phyloP scores from a whole-genome alignment of 345 rosid genomes.

The Rhodamnia rubescens region DNA sequence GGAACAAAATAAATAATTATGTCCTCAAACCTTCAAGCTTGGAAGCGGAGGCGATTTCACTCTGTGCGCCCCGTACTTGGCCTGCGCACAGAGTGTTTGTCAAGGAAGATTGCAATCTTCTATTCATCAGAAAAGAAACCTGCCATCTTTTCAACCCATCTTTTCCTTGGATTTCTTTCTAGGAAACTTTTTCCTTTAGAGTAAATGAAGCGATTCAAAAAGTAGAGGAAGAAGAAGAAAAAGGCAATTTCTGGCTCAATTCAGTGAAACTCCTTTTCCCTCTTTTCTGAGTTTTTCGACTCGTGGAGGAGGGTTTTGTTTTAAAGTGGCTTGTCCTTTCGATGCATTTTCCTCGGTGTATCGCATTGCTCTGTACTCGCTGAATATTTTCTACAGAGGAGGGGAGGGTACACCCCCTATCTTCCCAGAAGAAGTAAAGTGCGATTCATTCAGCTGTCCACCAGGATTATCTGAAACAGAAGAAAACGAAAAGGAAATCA shows the following conservation, averaged over 20 bases:
- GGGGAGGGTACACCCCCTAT: not conserved
- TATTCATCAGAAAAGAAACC: not conserved
- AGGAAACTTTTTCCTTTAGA: not conserved
- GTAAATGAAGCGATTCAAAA: not conserved
- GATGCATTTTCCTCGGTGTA: not conserved
- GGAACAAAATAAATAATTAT: not conserved
- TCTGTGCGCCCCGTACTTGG: not conserved
- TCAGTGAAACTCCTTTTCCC: not conserved
- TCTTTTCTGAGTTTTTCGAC: not conserved
- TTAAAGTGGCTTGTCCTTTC: not conserved
- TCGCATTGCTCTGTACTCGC: not conserved
- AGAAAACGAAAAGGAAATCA: not conserved
- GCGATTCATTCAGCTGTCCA: not conserved
- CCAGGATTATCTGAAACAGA: not conserved
- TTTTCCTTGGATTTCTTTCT: not conserved
- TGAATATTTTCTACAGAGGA: not conserved
- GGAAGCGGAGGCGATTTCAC: not conserved
- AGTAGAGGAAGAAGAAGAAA: not conserved
- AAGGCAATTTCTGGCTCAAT: not conserved
- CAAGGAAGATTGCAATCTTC: not conserved
- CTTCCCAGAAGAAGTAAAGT: not conserved
- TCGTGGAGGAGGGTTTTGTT: not conserved
- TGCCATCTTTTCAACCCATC: not conserved
- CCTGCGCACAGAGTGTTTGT: not conserved
- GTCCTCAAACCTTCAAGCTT: not conserved